Evolutionary conservation across 1,284 basidiomycete species (phyloP).

Genomic region (Microbotryum lychnidis-dioicae): DNA sequence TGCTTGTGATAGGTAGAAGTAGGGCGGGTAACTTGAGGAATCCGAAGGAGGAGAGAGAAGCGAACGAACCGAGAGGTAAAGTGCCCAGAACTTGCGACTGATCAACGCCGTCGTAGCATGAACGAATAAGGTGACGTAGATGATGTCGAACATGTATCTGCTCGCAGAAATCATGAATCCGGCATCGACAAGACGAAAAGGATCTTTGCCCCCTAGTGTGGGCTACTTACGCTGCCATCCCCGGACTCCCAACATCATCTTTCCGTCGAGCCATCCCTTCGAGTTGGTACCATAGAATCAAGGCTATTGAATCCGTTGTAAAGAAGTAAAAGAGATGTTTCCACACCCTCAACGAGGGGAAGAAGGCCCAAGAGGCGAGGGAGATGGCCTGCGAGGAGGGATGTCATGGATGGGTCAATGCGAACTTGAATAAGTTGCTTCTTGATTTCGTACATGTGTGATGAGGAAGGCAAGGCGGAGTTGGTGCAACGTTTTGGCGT

Average conservation of each 20-base stretch:
- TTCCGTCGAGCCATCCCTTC: constrained; percentile 37
- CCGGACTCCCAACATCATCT: constrained; percentile 36
- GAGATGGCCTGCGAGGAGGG: constrained; percentile 15
- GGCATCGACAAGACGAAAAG: neutral
- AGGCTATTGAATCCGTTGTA: constrained; percentile 36
- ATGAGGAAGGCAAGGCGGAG: constrained; percentile 14
- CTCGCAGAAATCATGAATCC: neutral
- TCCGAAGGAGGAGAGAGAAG: neutral
- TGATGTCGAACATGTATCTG: constrained; percentile 42
- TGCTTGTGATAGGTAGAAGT: neutral
- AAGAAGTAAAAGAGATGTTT: constrained; percentile 21
- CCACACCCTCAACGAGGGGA: constrained; percentile 18
- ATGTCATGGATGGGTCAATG: neutral
- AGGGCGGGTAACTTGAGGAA: neutral
- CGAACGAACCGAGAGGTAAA: constrained; percentile 37
- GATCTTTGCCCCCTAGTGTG: neutral
- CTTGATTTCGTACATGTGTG: constrained; percentile 1
- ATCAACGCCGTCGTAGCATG: constrained; percentile 38
- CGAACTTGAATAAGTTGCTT: too few species aligned
- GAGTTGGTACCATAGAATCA: constrained; percentile 34
- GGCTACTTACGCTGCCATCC: constrained; percentile 37
- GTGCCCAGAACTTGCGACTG: constrained; percentile 36
- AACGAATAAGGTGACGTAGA: constrained; percentile 42
- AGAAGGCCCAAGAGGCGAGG: constrained; percentile 19
- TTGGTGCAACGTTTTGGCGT: constrained; percentile 14